Evolutionary conservation across 179 eudicot species (phyloP), one percentile per base, ranked within the genome.

Genomic region (Spergularia azorica): DNA sequence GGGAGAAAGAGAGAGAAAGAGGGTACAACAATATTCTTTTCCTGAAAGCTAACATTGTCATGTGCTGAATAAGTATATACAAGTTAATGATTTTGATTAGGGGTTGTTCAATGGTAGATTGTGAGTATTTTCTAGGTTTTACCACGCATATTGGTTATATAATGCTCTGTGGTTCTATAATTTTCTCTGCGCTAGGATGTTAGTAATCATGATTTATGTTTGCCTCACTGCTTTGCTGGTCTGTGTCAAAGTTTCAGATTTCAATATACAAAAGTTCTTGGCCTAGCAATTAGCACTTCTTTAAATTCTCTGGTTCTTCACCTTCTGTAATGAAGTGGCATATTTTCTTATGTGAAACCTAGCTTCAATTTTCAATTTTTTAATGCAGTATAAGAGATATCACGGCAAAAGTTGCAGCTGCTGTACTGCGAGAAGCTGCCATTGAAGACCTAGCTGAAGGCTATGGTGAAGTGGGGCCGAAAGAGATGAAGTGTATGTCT

Each of bases 381-480:
- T 39, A 14, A 38, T 88, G 84, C 90, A 95, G 99, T 77, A 95
- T 95, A 80, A 81, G 98, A 83, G 88, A 93, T 70, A 95, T 95
- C 62, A 95, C 98, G 20, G 97, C 97, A 63, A 91, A 95, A 80
- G 99, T 95, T 78, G 99, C 86, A 80, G 95, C 97, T 76, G 95
- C 97, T 71, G 97, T 95, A 61, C 3, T 95, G 75, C 88, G 80
- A 71, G 88, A 90, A 77, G 99, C 99, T 59, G 89, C 90, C 77
- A 88, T 84, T 56, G 97, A 89, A 76, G 90, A 84, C 38, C 83
- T 95, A 63, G 97, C 99, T 59, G 99, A 95, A 84, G 99, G 99
- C 58, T 89, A 89, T 64, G 86, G 91, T 71, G 98, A 91, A 7
- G 88, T 93, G 60, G 97, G 99, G 16, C 80, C 90, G 12, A 89